Evolutionary conservation across 2,329 filamentous ascomycete species (phyloP).

Genomic region (Colletotrichum magnum): DNA sequence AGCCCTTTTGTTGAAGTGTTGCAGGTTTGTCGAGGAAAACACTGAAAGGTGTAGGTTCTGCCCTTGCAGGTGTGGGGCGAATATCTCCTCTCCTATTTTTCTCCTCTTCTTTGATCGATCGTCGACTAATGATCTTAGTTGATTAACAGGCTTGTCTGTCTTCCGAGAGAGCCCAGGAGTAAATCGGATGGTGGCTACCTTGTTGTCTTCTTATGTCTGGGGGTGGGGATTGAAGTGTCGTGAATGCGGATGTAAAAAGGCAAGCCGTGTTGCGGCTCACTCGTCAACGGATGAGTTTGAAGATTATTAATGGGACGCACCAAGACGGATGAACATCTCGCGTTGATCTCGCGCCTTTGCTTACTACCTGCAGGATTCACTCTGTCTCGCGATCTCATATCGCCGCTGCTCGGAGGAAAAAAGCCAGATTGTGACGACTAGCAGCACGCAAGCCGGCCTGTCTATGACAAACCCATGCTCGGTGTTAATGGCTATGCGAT

Average conservation of each 20-base stretch:
- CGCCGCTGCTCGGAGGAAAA: constrained; percentile 10
- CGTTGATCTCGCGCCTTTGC: constrained; percentile 7
- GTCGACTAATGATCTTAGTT: too few relatives aligned
- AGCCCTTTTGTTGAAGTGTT: too few relatives aligned
- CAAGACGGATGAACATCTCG: background rate
- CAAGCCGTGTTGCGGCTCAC: background rate
- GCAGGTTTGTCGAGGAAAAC: too few relatives aligned
- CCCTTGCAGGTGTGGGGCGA: too few relatives aligned
- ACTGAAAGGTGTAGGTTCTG: too few relatives aligned
- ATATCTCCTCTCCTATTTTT: too few relatives aligned
- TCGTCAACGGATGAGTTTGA: background rate
- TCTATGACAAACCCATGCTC: constrained; percentile 28
- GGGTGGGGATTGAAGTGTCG: background rate
- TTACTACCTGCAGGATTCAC: too few relatives aligned
- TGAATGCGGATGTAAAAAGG: background rate
- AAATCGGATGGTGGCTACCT: background rate
- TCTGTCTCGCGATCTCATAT: background rate
- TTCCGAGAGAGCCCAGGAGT: background rate
- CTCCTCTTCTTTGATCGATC: too few relatives aligned
- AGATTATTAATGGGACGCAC: constrained; percentile 6
- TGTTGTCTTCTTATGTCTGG: background rate
- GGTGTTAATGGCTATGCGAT: constrained; percentile 10
- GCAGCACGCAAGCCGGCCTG: background rate
- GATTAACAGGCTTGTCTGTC: background rate
- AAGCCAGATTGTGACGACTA: background rate